Base-by-base conservation (phyloP, 768 basidiomycete genomes). In the Cubamyces sp. region DNA sequence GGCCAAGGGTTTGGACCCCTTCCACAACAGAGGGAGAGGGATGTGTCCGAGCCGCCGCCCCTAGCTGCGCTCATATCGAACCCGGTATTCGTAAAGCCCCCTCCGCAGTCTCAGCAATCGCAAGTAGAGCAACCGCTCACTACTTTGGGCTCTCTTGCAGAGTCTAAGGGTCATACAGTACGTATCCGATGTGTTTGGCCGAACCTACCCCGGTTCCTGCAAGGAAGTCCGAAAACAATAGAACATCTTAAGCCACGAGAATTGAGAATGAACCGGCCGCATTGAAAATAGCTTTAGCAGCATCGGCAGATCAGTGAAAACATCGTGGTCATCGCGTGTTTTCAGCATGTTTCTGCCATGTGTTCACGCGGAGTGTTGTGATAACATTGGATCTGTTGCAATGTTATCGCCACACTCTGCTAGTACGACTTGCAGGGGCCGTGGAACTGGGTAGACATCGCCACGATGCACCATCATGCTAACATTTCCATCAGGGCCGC, bases 11-110 rank as follows among this genome's bases (percentile, higher is more conserved):
- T 82, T 52, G 81, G 81, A 53, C 81, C 82, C 15, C 71, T 73
- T 26, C 78, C 76, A 9, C 70, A 73, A 19, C 73, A 75, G 45
- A 75, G 76, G 18, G 75, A 74, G 60, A 76, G 86, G 66, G 83
- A 87, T 64, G 72, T 75, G 37, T 87, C 88, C 21, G 89, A 91
- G 65, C 91, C 91, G 6, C 91, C 91, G 26, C 81, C 88, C 5
- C 73, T 92, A 30, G 79, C 81, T 28, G 64, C 82, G 54, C 81
- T 92, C 42, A 78, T 81, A 61, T 81, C 84, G 28, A 87, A 88
- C 68, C 90, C 90, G 21, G 78, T 82, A 58, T 92, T 91, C 69
- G 81, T 92, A 15, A 88, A 82, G 65, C 81, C 85, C 0, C 88
- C 90, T 5, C 70, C 71, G 30, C 66, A 73, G 54, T 3, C 47